These are phyloP conservation scores for Pseudohyphozyma bogoriensis DNA, from an alignment of 768 basidiomycete genomes.

Conservation along the genomic window DNA sequence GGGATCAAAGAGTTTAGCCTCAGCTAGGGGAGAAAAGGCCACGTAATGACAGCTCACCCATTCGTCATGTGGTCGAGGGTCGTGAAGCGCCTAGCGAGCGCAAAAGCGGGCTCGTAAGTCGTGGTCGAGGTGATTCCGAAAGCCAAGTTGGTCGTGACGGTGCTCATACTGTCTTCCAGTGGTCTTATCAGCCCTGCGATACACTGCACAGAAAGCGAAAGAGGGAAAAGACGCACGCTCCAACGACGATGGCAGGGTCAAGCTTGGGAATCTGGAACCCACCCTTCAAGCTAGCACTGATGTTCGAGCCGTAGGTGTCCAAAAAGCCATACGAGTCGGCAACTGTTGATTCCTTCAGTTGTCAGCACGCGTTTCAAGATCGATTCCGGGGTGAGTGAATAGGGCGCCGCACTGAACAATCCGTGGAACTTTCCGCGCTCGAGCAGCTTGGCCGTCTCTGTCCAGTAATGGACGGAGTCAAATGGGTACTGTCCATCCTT, in stretches of 20 bases:
- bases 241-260: neutral
- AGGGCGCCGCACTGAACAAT: neutral
- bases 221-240: too few species aligned
- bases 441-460: slow-evolving; percentile 5
- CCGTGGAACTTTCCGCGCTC: slow-evolving; percentile 5
- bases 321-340: neutral
- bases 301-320: neutral
- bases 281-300: neutral
- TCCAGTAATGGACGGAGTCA: neutral
- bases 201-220: neutral
- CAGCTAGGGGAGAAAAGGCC: too few species aligned
- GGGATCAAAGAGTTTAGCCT: too few species aligned
- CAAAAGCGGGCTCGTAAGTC: slow-evolving; percentile 1
- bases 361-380: neutral
- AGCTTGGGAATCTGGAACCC: neutral
- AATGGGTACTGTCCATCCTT: neutral
- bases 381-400: neutral
- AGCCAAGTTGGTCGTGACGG: neutral
- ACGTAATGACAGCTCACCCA: neutral
- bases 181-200: neutral
- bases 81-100: slow-evolving; percentile 3
- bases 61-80: slow-evolving; percentile 11
- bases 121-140: slow-evolving; percentile 5
- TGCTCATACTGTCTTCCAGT: neutral
- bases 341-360: too few species aligned